These are phyloP conservation scores for Tylopilus intermedius DNA, from an alignment of 768 basidiomycete species.

Conservation along the genomic window DNA sequence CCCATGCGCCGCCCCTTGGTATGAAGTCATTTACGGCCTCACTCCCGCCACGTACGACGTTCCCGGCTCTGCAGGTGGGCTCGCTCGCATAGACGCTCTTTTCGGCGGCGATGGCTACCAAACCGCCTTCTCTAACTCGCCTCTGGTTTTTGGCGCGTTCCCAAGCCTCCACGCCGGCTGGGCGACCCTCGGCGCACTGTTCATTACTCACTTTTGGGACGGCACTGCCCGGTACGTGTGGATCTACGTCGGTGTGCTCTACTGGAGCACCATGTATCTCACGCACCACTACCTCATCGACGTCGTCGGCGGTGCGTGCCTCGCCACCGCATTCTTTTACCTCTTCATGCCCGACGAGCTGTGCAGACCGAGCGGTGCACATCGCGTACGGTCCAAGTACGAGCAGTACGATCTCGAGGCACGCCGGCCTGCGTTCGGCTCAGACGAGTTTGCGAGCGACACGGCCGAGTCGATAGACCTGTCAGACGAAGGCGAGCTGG, in stretches of 20 bases:
- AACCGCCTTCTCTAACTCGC: conserved; percentile 75
- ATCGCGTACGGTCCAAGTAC: conserved; percentile 51
- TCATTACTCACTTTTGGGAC: conserved; percentile 94
- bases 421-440: conserved; percentile 25
- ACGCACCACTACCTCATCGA: conserved; percentile 99
- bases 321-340: conserved; percentile 86
- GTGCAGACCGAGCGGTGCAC: conserved; percentile 44
- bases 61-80: conserved; percentile 89
- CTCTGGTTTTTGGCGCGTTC: conserved; percentile 95
- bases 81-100: conserved; percentile 86
- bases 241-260: conserved; percentile 80
- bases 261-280: conserved; percentile 99
- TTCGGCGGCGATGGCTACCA: conserved; percentile 77
- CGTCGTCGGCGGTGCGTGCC: conserved; percentile 88
- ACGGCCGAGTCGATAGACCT: conserved; percentile 40
- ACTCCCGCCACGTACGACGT: conserved; percentile 92
- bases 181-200: conserved; percentile 89
- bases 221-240: conserved; percentile 62
- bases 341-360: conserved; percentile 80
- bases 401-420: conserved; percentile 73
- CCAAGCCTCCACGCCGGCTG: conserved; percentile 89
- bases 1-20: conserved; percentile 96
- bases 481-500: conserved; percentile 2
- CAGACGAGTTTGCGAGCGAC: conserved; percentile 31
- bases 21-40: conserved; percentile 93